Percentiles rank a stretch among this genome's conserved stretches.
These are phyloP conservation scores for Apiospora aurea DNA, from an alignment of 2,329 filamentous ascomycete genomes.

Conservation along the genomic window DNA sequence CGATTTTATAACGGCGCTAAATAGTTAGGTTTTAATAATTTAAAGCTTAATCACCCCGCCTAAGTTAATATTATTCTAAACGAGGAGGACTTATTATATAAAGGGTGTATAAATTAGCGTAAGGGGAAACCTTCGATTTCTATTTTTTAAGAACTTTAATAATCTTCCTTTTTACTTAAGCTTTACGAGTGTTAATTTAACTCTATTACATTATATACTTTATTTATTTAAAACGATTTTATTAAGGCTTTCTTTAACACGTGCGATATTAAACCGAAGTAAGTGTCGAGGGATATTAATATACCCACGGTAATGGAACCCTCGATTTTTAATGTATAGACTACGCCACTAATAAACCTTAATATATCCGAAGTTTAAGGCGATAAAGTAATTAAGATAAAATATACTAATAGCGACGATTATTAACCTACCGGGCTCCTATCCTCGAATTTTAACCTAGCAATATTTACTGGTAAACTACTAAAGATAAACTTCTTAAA, in stretches of 20 bases:
- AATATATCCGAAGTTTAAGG: constrained; percentile 1
- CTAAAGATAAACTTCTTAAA: constrained; percentile 6
- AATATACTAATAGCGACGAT: background rate
- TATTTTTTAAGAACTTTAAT: constrained; percentile 13
- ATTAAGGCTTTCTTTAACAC: constrained; percentile 3
- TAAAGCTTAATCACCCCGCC: background rate
- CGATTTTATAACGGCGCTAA: constrained; percentile 2
- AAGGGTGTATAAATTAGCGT: constrained; percentile 19
- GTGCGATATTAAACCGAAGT: constrained; percentile 17
- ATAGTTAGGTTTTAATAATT: constrained; percentile 7
- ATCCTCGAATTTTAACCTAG: background rate
- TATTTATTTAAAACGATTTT: constrained; percentile 9
- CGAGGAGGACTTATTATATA: background rate
- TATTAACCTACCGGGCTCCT: background rate
- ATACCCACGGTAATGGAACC: constrained; percentile 9
- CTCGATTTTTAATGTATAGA: constrained; percentile 2
- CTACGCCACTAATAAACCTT: background rate
- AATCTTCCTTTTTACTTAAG: constrained; percentile 13
- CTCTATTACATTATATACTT: background rate
- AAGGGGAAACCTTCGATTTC: constrained; percentile 14
- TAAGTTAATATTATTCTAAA: background rate
- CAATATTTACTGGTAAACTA: background rate
- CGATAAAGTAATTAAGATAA: background rate
- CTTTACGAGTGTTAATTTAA: constrained; percentile 4
- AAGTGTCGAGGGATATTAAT: background rate